phyloP scores from a whole-genome alignment of 2,329 filamentous ascomycete genomes.

The Colletotrichum neosansevieriae region DNA sequence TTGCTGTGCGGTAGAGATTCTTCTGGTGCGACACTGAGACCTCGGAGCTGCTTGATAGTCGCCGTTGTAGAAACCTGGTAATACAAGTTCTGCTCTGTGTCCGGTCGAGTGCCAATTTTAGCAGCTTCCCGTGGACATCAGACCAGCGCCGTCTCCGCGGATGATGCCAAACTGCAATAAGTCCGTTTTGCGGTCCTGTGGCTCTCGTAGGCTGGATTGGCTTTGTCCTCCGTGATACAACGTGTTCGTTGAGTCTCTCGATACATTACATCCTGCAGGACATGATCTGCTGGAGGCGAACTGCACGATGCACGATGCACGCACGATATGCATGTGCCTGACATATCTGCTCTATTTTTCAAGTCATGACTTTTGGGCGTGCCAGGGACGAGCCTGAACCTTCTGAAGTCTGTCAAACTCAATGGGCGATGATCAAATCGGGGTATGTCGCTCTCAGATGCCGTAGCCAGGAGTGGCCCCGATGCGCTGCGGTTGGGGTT shows the following conservation, averaged over 20 bases:
- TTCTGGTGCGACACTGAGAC: slow-evolving; percentile 38
- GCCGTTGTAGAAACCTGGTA: slow-evolving; percentile 5
- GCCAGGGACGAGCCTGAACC: slow-evolving; percentile 12
- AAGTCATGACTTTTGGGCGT: neutral
- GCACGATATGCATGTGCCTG: neutral
- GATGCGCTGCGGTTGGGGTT: neutral
- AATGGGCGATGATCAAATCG: slow-evolving; percentile 7
- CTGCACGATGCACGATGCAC: slow-evolving; percentile 13
- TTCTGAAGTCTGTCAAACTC: slow-evolving; percentile 4
- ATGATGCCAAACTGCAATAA: slow-evolving; percentile 9
- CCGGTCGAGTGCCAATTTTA: slow-evolving; percentile 33
- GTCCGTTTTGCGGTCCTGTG: slow-evolving; percentile 26
- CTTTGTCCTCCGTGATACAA: slow-evolving; percentile 6
- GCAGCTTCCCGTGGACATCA: slow-evolving; percentile 28
- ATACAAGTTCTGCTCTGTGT: slow-evolving; percentile 1
- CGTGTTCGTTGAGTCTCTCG: slow-evolving; percentile 17
- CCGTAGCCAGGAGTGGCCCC: slow-evolving; percentile 1
- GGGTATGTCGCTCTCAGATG: slow-evolving; percentile 8
- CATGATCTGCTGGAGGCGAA: slow-evolving; percentile 24
- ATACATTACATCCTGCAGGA: slow-evolving; percentile 13
- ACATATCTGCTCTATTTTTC: slow-evolving; percentile 3
- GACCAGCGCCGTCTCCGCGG: slow-evolving; percentile 16
- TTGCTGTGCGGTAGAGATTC: neutral
- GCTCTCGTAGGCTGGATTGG: neutral
- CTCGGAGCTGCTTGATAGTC: slow-evolving; percentile 36